phyloP scores from a whole-genome alignment of 1,284 basidiomycete species.

The Moesziomyces parantarcticus region DNA sequence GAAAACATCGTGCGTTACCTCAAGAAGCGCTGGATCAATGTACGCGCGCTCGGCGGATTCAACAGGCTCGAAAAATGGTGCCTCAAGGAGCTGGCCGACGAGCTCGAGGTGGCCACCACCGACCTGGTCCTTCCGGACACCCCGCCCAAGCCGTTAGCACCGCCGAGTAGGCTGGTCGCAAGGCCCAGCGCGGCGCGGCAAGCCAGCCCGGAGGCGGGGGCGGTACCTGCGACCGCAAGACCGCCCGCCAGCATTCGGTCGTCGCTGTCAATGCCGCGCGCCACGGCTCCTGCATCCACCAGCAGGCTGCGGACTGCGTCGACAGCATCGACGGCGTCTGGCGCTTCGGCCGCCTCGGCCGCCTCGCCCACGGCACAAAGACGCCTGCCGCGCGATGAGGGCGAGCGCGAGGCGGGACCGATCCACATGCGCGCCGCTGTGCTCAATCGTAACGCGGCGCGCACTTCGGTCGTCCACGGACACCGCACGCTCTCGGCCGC shows the following conservation, averaged over 20 bases:
- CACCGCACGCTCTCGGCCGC: constrained; percentile 26
- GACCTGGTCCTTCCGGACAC: constrained; percentile 52
- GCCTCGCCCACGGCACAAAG: not conserved
- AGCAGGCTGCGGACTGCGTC: constrained; percentile 10
- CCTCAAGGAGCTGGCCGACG: constrained; percentile 79
- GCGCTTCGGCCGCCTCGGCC: too few relatives aligned
- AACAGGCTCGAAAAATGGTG: constrained; percentile 83
- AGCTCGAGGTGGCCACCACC: constrained; percentile 47
- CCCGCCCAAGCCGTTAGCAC: not conserved
- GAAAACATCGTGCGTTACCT: constrained; percentile 52
- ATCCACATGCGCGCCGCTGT: constrained; percentile 58
- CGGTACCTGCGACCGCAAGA: not conserved
- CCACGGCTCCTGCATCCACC: constrained; percentile 6
- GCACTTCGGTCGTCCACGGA: constrained; percentile 41
- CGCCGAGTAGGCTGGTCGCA: constrained; percentile 16
- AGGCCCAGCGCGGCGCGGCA: constrained; percentile 8
- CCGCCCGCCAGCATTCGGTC: not conserved
- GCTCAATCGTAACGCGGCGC: constrained; percentile 60
- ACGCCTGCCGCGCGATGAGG: constrained; percentile 11
- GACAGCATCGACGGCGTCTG: not conserved
- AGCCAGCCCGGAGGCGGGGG: not conserved
- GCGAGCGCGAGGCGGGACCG: constrained; percentile 56
- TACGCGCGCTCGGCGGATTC: constrained; percentile 83
- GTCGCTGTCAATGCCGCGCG: constrained; percentile 8
- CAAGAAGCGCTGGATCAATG: constrained; percentile 74